Evolutionary conservation across 1,284 basidiomycete genomes (phyloP).

Genomic region (Sporisorium exsertum): DNA sequence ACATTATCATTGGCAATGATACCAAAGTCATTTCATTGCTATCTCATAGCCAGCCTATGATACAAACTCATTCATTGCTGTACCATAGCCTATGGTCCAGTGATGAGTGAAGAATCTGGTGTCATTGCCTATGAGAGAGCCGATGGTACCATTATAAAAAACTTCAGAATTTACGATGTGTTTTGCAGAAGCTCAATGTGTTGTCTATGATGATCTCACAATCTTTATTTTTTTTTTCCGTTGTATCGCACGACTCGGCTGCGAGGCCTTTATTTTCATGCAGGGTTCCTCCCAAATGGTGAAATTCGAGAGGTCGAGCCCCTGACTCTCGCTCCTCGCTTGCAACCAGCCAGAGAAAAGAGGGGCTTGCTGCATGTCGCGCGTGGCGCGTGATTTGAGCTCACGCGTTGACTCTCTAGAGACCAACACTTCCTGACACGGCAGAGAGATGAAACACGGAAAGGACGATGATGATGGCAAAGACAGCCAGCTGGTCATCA

Average conservation of each 20-base stretch:
- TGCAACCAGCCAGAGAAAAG: neutral
- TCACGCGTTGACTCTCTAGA: slow-evolving; percentile 2
- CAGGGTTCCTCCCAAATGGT: slow-evolving; percentile 5
- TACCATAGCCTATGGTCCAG: no score
- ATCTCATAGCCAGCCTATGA: no score
- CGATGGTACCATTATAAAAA: no score
- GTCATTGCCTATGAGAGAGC: no score
- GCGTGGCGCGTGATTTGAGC: slow-evolving; percentile 3
- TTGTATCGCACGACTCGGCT: slow-evolving; percentile 1
- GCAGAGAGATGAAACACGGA: neutral
- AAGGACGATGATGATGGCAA: neutral
- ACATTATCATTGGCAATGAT: no score
- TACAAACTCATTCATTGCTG: no score
- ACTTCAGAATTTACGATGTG: no score
- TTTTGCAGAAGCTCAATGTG: no score
- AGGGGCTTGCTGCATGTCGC: slow-evolving; percentile 36
- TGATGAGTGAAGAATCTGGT: no score
- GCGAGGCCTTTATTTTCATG: neutral
- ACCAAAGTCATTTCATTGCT: no score
- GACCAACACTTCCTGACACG: slow-evolving; percentile 22
- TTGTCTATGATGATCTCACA: neutral
- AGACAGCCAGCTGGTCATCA: neutral
- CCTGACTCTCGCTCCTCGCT: slow-evolving; percentile 21
- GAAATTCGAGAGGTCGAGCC: neutral
- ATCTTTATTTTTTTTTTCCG: no score